Evolutionary conservation across 2,329 filamentous ascomycete species (phyloP).

Genomic region (Aspergillus sclerotialis): DNA sequence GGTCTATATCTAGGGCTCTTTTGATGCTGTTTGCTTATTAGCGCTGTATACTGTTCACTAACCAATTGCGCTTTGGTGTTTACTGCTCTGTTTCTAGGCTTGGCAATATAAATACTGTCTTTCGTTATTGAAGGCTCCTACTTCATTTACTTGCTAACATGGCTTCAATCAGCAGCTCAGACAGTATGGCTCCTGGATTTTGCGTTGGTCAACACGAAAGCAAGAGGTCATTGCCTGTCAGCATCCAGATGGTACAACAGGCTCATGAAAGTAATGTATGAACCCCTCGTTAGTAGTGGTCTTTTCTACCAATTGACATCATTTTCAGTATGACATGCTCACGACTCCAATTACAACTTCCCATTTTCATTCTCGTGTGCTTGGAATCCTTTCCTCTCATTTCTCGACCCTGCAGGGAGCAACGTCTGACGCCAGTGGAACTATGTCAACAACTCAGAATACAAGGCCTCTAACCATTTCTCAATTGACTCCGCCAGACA

Average conservation of each 20-base stretch:
- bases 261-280: conserved; percentile 52
- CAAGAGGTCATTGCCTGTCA: conserved; percentile 43
- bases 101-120: too few species aligned
- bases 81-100: too few species aligned
- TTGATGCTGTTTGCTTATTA: not conserved
- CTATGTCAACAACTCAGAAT: conserved; percentile 34
- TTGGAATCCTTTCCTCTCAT: conserved; percentile 47
- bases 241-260: conserved; percentile 44
- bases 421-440: conserved; percentile 27
- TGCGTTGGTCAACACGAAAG: conserved; percentile 58
- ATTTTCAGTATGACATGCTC: conserved; percentile 55
- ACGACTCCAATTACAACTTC: conserved; percentile 56
- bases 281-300: conserved; percentile 5
- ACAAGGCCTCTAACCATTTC: conserved; percentile 33
- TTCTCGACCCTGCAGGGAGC: conserved; percentile 37
- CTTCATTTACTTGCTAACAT: conserved; percentile 15
- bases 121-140: conserved; percentile 2
- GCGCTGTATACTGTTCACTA: not conserved
- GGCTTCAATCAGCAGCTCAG: conserved; percentile 24
- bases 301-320: conserved; percentile 4
- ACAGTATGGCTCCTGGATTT: conserved; percentile 42
- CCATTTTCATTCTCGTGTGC: conserved; percentile 53
- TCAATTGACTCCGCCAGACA: conserved; percentile 36
- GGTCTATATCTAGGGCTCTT: too few species aligned
- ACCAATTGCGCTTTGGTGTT: not conserved